Evolutionary conservation across 805 yeast genomes (phyloP), one percentile per base, ranked within the genome.

Genomic region (Zygosaccharomyces siamensis): DNA sequence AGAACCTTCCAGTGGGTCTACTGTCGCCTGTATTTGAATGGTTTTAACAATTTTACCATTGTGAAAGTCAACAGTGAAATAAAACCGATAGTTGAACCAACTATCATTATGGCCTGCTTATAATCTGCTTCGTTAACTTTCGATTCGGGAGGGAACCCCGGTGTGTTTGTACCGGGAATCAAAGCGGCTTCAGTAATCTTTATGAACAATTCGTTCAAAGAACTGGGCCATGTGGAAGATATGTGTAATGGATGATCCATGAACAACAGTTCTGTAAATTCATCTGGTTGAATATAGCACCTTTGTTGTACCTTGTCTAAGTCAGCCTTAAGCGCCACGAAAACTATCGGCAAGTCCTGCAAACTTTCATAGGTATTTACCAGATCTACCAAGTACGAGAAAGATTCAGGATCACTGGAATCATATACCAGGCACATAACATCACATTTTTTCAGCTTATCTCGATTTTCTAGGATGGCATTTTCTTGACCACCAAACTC

Each of bases 231-330:
- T 10, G 82, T 76, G 0, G 95, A 86, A 0, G 96, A 87, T 1
- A 92, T 86, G 61, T 93, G 98, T 53, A 93, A 68, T 0, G 99
- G 99, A 3, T 93, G 86, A 8, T 83, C 81, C 12, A 93, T 63
- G 49, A 67, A 72, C 5, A 89, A 66, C 4, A 77, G 74, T 26
- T 87, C 72, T 0, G 96, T 83, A 60, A 83, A 89, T 24, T 80
- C 83, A 57, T 93, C 98, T 0, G 99, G 99, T 61, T 88, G 97
- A 5, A 77, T 71, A 47, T 80, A 86, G 33, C 84, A 81, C 32
- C 99, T 68, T 61, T 93, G 99, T 61, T 92, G 97, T 63, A 90
- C 98, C 56, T 95, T 82, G 65, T 93, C 99, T 32, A 89, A 72
- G 67, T 93, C 99, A 0, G 99, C 98, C 62, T 93, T 93, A 31